Percentiles rank a stretch among this genome's conserved stretches.
These are phyloP conservation scores for Chaetoscypha palmicola DNA, from an alignment of 2,329 filamentous ascomycete genomes.

Conservation along the genomic window DNA sequence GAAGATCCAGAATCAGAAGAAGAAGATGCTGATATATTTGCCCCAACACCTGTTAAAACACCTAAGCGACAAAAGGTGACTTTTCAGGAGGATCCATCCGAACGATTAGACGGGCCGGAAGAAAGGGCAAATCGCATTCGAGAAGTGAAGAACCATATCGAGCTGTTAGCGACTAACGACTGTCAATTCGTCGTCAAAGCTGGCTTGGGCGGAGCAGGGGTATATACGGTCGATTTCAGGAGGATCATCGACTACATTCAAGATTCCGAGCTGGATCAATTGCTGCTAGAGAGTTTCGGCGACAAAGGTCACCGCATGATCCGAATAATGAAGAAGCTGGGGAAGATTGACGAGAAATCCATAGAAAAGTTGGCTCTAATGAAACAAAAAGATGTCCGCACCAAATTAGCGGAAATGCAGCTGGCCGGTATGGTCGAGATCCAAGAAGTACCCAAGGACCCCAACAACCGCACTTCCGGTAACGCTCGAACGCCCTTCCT, in stretches of 20 bases:
- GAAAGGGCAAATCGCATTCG: conserved; percentile 40
- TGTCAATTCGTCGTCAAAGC: conserved; percentile 62
- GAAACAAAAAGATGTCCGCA: conserved; percentile 76
- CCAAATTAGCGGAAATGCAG: conserved; percentile 78
- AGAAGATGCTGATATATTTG: conserved; percentile 16
- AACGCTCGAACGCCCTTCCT: conserved; percentile 75
- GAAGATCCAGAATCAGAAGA: conserved; percentile 8
- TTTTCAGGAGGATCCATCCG: conserved; percentile 40
- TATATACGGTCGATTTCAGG: conserved; percentile 82
- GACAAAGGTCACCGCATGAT: conserved; percentile 73
- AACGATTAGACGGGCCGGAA: conserved; percentile 8
- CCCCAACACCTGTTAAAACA: conserved; percentile 18
- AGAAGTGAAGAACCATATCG: conserved; percentile 65
- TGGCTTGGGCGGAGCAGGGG: conserved; percentile 54
- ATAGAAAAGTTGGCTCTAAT: conserved; percentile 75
- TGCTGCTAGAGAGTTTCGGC: conserved; percentile 72
- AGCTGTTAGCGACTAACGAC: conserved; percentile 62
- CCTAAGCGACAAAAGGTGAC: conserved; percentile 37
- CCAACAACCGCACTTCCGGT: conserved; percentile 59
- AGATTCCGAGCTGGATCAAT: conserved; percentile 72
- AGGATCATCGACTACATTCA: conserved; percentile 63
- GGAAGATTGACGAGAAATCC: conserved; percentile 91
- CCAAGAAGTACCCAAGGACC: conserved; percentile 89
- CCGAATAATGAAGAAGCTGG: conserved; percentile 76
- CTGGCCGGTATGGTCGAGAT: conserved; percentile 81